Evolutionary conservation across 2,329 filamentous ascomycete species (phyloP), one percentile per base, ranked within the genome.

Genomic region (Pseudogymnoascus sp.): DNA sequence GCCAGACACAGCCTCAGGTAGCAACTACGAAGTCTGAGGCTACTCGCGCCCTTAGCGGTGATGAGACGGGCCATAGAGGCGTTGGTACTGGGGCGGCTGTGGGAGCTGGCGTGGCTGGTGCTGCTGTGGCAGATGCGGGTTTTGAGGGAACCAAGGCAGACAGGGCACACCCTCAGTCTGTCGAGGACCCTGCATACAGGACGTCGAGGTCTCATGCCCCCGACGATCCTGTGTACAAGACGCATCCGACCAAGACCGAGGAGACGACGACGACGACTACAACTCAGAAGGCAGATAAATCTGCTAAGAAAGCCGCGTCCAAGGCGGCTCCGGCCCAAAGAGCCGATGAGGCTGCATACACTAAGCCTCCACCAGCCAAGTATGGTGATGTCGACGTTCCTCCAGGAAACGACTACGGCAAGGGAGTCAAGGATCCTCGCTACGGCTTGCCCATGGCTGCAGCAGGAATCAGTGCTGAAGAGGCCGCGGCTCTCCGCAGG

Each of bases 11-110:
- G 9, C 47, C 47, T 54, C 9, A 33, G 47, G 25, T 33, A 11
- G 28, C 47, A 2, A 54, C 47, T 6, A 54, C 47, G 47, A 54
- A 54, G 47, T 54, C 47, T 33, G 47, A 54, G n/a, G 47, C 47
- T 12, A 11, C 28, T 8, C 25, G 7, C 28, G 47, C 47, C 47
- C 2, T 54, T 33, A 33, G 25, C 12, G 47, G 47, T 33, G 47
- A 54, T 0, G 25, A 54, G 18, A 3, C 8, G 25, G 2, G 25
- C n/a, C 28, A 54, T 22, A 28, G 12, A 16, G 43, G 22, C 3
- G 47, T 25, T 30, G 43, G 43, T 25, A 25, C 22, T 25, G 22
- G 22, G 22, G 22, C 22, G n/a, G 14, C 12, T 30, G 16, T 12
- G 3, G 54, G 54, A 35, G 54, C 57, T 39, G 57, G 57, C 33